Evolutionary conservation across 2,329 filamentous ascomycete genomes (phyloP), one percentile per base, ranked within the genome.

Genomic region (Myrmaecium sp.): DNA sequence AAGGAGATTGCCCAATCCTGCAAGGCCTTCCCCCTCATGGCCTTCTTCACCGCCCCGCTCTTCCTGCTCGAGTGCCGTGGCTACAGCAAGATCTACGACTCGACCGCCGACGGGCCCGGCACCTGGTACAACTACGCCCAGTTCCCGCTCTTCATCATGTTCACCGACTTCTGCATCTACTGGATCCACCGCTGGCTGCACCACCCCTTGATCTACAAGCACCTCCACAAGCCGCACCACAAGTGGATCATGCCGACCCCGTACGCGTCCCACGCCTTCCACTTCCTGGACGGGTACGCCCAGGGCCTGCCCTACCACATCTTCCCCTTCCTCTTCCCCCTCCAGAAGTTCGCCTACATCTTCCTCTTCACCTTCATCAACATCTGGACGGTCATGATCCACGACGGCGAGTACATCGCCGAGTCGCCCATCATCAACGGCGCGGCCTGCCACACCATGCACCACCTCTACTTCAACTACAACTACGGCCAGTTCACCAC

Each of bases 191-290:
- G 83, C 30, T 76, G 69, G 30, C 66, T 91, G 34, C 83, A 93
- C 56, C 74, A 83, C 54, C 79, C 79, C 10, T 46, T 55, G 24
- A 49, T 89, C 40, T 95, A 95, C 69, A 91, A 84, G 62, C 62
- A 63, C 38, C 65, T 94, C 26, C 86, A 95, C 69, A 95, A 95
- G 69, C 76, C 83, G 38, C 86, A 95, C 57, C 86, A 95, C 72
- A 94, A 93, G 62, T 95, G 86, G 86, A 94, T 95, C 56, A 91
- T 94, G 81, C 86, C 86, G 3, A 92, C 82, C 3, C 86, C 86
- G 1, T 94, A 71, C 51, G 84, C 86, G 21, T 83, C 76, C 40
- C 79, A 93, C 47, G 86, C 86, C 31, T 95, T 95, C 67, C 83
- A 95, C 60, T 84, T 86, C 1, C 51, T 94, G 27, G 86, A 95